Evolutionary conservation across 768 basidiomycete genomes (phyloP).

Genomic region (Lenzites betulinus): DNA sequence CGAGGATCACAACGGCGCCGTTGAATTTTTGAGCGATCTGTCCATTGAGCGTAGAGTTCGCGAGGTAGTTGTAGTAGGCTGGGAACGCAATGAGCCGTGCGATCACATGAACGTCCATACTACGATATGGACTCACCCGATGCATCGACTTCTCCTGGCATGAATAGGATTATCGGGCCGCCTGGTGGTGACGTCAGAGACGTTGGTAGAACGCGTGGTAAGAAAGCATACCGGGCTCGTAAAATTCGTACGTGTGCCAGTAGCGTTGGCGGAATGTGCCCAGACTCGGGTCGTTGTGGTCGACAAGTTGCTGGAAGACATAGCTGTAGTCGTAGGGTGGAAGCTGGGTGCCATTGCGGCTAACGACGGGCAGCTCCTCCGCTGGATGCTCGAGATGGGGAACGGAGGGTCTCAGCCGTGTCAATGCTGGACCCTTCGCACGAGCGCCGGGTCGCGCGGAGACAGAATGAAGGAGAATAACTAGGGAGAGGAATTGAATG

Average conservation of each 20-base stretch:
- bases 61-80: constrained; percentile 49
- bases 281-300: constrained; percentile 50
- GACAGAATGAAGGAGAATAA: background rate
- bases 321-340: constrained; percentile 40
- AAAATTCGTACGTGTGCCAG: constrained; percentile 70
- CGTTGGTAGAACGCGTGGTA: too few species aligned
- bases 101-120: background rate
- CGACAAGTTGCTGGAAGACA: constrained; percentile 52
- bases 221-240: constrained; percentile 43
- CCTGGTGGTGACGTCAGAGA: constrained; percentile 14
- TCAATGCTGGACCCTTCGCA: background rate
- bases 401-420: constrained; percentile 2
- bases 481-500: background rate
- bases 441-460: background rate
- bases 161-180: constrained; percentile 65
- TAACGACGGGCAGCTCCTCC: constrained; percentile 8
- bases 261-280: constrained; percentile 76
- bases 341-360: constrained; percentile 24
- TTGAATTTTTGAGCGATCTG: constrained; percentile 64
- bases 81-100: background rate
- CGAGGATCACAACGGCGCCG: constrained; percentile 64
- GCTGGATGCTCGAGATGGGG: background rate
- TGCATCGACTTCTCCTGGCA: constrained; percentile 67
- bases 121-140: constrained; percentile 32
- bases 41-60: constrained; percentile 62